Evolutionary conservation across 2,329 filamentous ascomycete species (phyloP).

Genomic region (Raffaelea arxii): DNA sequence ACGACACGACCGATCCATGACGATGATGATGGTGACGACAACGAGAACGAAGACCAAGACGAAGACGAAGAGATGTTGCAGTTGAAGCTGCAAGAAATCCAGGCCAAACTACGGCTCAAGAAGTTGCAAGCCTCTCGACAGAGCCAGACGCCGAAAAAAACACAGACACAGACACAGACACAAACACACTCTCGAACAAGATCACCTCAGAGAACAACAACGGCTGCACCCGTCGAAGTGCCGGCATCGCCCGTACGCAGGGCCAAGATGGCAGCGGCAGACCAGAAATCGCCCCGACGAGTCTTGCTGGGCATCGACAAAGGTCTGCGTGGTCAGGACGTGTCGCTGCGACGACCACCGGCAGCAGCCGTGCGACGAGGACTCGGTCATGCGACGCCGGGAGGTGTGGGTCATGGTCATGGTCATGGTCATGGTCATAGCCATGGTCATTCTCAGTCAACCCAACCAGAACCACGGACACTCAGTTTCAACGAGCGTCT

Average conservation of each 20-base stretch:
- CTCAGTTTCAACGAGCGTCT: constrained; percentile 77
- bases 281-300: constrained; percentile 66
- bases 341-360: constrained; percentile 71
- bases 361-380: constrained; percentile 15
- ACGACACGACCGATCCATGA: constrained; percentile 1
- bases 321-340: constrained; percentile 66
- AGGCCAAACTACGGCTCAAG: constrained; percentile 80
- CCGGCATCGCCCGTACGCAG: constrained; percentile 63
- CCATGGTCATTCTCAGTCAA: too few species aligned
- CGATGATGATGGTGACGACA: constrained; percentile 23
- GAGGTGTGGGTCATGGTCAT: too few species aligned
- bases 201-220: constrained; percentile 6
- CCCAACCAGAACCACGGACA: constrained; percentile 27
- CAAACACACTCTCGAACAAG: not conserved
- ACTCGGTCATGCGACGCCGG: too few species aligned
- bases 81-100: constrained; percentile 77
- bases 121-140: constrained; percentile 62
- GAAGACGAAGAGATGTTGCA: constrained; percentile 87
- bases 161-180: not conserved
- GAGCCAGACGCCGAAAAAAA: constrained; percentile 14
- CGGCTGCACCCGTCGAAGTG: constrained; percentile 49
- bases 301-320: constrained; percentile 84
- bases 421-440: too few species aligned
- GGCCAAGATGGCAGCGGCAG: constrained; percentile 31
- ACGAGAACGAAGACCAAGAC: constrained; percentile 44